A percentile compares a stretch with the other conserved stretches of the same genome.
phyloP scores from a whole-genome alignment of 2,329 filamentous ascomycete species.

The Pseudogymnoascus sp. region DNA sequence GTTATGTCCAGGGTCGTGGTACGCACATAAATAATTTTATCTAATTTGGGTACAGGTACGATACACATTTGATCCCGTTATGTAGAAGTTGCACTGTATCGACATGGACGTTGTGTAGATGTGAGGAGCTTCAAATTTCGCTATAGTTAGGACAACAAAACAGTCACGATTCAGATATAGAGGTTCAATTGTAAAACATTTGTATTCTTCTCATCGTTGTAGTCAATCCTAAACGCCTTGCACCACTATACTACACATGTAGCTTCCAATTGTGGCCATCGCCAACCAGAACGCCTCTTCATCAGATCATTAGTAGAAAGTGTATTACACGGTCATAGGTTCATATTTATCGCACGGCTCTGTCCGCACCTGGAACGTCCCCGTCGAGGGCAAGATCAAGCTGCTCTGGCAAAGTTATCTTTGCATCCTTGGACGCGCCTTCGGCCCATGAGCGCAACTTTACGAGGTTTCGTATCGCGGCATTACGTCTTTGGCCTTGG shows the following conservation, averaged over 20 bases:
- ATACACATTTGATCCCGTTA: neutral
- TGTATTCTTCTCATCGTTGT: neutral
- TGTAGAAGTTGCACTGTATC: neutral
- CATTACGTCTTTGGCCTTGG: conserved; percentile 65
- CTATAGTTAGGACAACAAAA: neutral
- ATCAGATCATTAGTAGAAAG: neutral
- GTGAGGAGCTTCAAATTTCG: neutral
- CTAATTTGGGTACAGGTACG: neutral
- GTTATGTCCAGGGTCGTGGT: neutral
- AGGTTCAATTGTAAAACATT: neutral
- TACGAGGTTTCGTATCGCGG: conserved; percentile 73
- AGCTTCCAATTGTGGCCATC: neutral
- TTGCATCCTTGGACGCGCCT: conserved; percentile 24
- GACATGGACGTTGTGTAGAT: neutral
- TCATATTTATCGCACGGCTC: neutral
- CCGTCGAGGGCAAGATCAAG: conserved; percentile 26
- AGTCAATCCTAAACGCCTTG: neutral
- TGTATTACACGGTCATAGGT: conserved; percentile 2
- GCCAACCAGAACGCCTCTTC: neutral
- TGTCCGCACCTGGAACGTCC: conserved; percentile 12
- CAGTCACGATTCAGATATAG: neutral
- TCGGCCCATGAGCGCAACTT: conserved; percentile 83
- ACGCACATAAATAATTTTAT: neutral
- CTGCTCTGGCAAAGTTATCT: conserved; percentile 25
- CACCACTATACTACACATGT: neutral